These are phyloP conservation scores for Wickerhamomyces tratensis DNA, from an alignment of 805 yeast genomes.

Conservation along the genomic window DNA sequence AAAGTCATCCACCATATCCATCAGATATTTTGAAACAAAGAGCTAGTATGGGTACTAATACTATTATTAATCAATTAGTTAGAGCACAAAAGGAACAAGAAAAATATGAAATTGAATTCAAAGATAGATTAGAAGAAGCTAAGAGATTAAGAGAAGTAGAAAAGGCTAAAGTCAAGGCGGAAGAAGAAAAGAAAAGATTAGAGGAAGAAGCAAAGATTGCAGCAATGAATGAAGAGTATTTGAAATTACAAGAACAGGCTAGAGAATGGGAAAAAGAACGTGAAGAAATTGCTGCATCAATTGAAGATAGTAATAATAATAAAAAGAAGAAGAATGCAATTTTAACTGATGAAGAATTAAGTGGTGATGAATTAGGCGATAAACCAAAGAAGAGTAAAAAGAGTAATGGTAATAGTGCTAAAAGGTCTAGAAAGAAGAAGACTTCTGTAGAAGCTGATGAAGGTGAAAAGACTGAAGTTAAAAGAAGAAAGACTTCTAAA, in stretches of 20 bases:
- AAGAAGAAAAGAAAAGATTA: slow-evolving; percentile 31
- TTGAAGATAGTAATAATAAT: slow-evolving; percentile 26
- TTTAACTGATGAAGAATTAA: slow-evolving; percentile 36
- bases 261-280: slow-evolving; percentile 48
- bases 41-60: slow-evolving; percentile 75
- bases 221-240: slow-evolving; percentile 31
- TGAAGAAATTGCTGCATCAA: slow-evolving; percentile 22
- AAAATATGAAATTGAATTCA: slow-evolving; percentile 48
- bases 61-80: slow-evolving; percentile 63
- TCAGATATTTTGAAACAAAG: slow-evolving; percentile 74
- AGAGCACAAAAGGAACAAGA: slow-evolving; percentile 64
- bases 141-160: slow-evolving; percentile 39
- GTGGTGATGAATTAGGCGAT: slow-evolving; percentile 21
- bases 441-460: slow-evolving; percentile 9
- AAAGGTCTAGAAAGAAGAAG: slow-evolving; percentile 9
- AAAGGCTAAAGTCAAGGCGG: slow-evolving; percentile 38
- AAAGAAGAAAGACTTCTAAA: slow-evolving; percentile 18
- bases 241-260: slow-evolving; percentile 45
- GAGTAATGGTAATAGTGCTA: slow-evolving; percentile 7
- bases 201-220: slow-evolving; percentile 40
- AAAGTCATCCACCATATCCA: slow-evolving; percentile 64
- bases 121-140: slow-evolving; percentile 64
- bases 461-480: slow-evolving; percentile 16
- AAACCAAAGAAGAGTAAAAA: slow-evolving; percentile 12
- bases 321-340: slow-evolving; percentile 28